Conservation (phyloP, 1,139 yeast genomes). For the Pichia sp. region DNA sequence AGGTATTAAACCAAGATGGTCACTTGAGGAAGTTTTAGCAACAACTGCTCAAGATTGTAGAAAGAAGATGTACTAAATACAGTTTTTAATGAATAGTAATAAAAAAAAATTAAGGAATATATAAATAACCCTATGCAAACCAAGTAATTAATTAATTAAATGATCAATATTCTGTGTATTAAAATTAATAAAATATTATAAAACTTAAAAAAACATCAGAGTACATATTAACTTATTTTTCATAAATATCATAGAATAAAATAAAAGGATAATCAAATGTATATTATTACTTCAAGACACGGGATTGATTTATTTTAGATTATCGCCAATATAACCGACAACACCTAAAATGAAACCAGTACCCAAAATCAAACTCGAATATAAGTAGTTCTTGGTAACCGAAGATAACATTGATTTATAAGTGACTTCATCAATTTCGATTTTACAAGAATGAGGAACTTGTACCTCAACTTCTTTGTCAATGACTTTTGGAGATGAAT, state of each 20-base stretch:
- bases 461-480: slow-evolving; percentile 28
- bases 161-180: background rate
- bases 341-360: slow-evolving; percentile 38
- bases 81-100: background rate
- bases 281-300: background rate
- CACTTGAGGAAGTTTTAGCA: slow-evolving; percentile 67
- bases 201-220: background rate
- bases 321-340: slow-evolving; percentile 48
- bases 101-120: no score
- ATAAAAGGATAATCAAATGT: no score
- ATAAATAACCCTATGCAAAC: no score
- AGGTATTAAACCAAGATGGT: slow-evolving; percentile 67
- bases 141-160: background rate
- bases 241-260: no score
- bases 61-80: slow-evolving; percentile 32
- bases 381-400: slow-evolving; percentile 31
- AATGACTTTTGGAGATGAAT: slow-evolving; percentile 23
- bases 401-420: slow-evolving; percentile 32
- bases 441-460: slow-evolving; percentile 32
- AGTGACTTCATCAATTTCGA: slow-evolving; percentile 19
- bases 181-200: background rate
- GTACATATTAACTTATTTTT: background rate
- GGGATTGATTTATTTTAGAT: slow-evolving; percentile 9
- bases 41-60: slow-evolving; percentile 69
- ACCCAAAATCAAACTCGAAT: slow-evolving; percentile 38